Percentiles rank a stretch among this genome's conserved stretches.
Evolutionary conservation across 2,329 filamentous ascomycete species (phyloP).

Genomic region (Diatrype stigma): DNA sequence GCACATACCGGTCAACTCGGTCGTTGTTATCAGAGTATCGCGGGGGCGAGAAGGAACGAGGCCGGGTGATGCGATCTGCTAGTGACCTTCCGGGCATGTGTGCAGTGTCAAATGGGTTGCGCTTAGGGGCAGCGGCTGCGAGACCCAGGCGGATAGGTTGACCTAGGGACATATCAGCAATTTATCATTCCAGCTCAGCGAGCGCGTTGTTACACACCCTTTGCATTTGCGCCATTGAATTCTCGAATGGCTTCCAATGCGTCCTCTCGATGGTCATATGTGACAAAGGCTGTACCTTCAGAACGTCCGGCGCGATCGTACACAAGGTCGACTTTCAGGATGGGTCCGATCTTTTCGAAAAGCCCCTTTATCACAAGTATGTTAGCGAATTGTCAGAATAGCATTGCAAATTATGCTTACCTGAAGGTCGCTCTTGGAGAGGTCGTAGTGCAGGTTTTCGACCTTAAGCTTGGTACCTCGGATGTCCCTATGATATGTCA

Average conservation of each 20-base stretch:
- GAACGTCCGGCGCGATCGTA: slow-evolving; percentile 90
- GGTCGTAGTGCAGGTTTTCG: slow-evolving; percentile 88
- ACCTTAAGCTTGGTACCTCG: slow-evolving; percentile 71
- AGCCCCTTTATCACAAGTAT: slow-evolving; percentile 57
- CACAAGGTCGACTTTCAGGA: slow-evolving; percentile 63
- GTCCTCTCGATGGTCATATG: slow-evolving; percentile 67
- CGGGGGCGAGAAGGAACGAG: slow-evolving; percentile 57
- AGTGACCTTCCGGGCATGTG: slow-evolving; percentile 53
- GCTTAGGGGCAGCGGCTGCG: slow-evolving; percentile 48
- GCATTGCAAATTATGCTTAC: slow-evolving; percentile 40
- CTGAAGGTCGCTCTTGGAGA: slow-evolving; percentile 78
- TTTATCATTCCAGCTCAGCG: background rate
- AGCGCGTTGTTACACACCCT: slow-evolving; percentile 44
- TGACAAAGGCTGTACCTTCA: slow-evolving; percentile 78
- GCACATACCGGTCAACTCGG: slow-evolving; percentile 77
- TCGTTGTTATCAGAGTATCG: slow-evolving; percentile 46
- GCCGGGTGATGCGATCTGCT: slow-evolving; percentile 61
- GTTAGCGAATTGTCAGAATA: slow-evolving; percentile 19
- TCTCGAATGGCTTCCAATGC: slow-evolving; percentile 71
- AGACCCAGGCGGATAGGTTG: slow-evolving; percentile 76
- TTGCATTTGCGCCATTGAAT: slow-evolving; percentile 87
- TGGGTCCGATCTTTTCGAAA: slow-evolving; percentile 72
- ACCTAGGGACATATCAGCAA: slow-evolving; percentile 37
- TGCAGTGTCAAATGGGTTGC: slow-evolving; percentile 55
- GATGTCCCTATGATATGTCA: slow-evolving; percentile 37